Percentiles rank a stretch among this genome's conserved stretches.
Conservation (phyloP, 129 eudicot genomes). For the Kitagawia praeruptora region DNA sequence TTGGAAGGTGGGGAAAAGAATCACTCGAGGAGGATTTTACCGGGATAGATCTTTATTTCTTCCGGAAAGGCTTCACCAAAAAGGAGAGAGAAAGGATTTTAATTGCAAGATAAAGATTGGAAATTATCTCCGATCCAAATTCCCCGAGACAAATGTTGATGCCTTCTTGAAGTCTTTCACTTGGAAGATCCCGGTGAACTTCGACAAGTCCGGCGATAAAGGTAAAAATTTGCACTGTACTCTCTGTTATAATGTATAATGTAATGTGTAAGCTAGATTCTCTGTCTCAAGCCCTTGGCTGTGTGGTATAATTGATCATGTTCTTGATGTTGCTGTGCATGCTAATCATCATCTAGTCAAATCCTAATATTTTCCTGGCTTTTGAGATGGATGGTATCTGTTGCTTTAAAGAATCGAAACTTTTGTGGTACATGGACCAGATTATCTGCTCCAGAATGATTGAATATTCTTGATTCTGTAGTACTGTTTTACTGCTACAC, state of each 20-base stretch:
- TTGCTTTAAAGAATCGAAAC: too few relatives aligned
- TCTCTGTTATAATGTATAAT: not conserved
- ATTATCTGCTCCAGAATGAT: not conserved
- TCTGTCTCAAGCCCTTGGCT: not conserved
- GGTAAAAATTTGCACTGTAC: slow-evolving; percentile 1
- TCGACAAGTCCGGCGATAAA: not conserved
- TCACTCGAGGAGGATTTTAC: not conserved
- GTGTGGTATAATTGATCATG: not conserved
- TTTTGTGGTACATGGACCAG: not conserved
- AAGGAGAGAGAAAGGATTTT: not conserved
- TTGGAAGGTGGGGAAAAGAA: slow-evolving; percentile 5
- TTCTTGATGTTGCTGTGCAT: too few relatives aligned
- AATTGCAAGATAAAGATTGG: too few relatives aligned
- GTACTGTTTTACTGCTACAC: not conserved
- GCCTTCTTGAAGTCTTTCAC: slow-evolving; percentile 24
- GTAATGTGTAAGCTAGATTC: not conserved
- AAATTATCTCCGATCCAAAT: slow-evolving; percentile 10
- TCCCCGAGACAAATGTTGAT: slow-evolving; percentile 14
- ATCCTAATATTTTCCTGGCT: not conserved
- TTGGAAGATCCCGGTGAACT: slow-evolving; percentile 19
- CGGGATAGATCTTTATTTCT: not conserved
- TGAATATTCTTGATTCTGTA: not conserved
- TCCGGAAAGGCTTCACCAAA: not conserved
- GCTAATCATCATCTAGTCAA: not conserved
- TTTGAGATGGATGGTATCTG: not conserved